A percentile compares a stretch with the other conserved stretches of the same genome.
Evolutionary conservation across 805 yeast species (phyloP).

Genomic region (Saccharomycopsis sp.): DNA sequence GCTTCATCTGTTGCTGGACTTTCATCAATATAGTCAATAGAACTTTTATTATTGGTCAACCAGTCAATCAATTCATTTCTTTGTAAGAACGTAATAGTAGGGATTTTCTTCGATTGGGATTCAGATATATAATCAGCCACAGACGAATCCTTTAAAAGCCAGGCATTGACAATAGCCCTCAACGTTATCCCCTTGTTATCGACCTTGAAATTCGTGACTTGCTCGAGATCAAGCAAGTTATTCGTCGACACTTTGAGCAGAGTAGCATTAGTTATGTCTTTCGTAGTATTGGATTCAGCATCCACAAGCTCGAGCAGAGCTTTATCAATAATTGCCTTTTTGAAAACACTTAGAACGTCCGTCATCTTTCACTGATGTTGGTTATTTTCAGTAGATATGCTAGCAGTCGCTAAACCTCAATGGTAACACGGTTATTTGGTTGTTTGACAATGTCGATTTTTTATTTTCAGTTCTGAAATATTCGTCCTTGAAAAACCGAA

Average conservation of each 20-base stretch:
- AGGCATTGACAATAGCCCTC: constrained; percentile 65
- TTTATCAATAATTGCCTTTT: not conserved
- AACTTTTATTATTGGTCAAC: constrained; percentile 63
- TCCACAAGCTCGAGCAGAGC: not conserved
- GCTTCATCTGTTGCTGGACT: constrained; percentile 18
- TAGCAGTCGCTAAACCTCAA: too few species aligned
- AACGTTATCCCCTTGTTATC: constrained; percentile 45
- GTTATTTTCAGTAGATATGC: not conserved
- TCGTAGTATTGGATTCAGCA: constrained; percentile 24
- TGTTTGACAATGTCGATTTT: not conserved
- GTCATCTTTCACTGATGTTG: not conserved
- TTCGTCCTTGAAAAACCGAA: not conserved
- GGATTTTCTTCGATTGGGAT: constrained; percentile 56
- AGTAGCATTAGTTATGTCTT: constrained; percentile 20
- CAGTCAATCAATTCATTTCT: constrained; percentile 79
- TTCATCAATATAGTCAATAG: constrained; percentile 45
- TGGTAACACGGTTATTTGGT: too few species aligned
- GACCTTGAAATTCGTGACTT: constrained; percentile 48
- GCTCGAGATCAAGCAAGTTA: constrained; percentile 33
- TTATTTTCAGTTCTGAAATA: not conserved
- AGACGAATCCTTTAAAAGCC: constrained; percentile 65
- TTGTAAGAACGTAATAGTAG: constrained; percentile 74
- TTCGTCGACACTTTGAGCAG: constrained; percentile 1
- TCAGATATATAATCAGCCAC: constrained; percentile 77
- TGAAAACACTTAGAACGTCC: not conserved